These are phyloP conservation scores for Lenzites betulinus DNA, from an alignment of 768 basidiomycete species.

Conservation along the genomic window DNA sequence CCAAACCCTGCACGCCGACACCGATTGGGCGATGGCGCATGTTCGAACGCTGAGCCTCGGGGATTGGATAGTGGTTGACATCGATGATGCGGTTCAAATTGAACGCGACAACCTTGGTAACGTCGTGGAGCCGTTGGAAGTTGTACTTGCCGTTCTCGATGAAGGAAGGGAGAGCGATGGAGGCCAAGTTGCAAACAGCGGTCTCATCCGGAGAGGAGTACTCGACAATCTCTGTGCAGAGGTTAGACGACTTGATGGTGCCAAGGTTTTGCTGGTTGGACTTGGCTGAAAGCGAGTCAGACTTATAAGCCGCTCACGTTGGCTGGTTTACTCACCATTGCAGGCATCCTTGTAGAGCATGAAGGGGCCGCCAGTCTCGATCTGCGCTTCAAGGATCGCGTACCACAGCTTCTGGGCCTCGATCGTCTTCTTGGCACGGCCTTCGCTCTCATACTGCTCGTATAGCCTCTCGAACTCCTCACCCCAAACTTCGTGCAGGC, in stretches of 20 bases:
- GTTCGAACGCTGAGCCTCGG: conserved; percentile 90
- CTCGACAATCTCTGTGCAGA: conserved; percentile 99
- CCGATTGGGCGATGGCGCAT: conserved; percentile 98
- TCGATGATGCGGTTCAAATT: conserved; percentile 97
- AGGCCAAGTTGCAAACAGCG: conserved; percentile 98
- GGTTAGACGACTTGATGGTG: conserved; percentile 98
- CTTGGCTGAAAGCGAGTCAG: conserved; percentile 59
- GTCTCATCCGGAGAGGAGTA: conserved; percentile 97
- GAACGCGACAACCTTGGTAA: conserved; percentile 87
- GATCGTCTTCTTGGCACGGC: conserved; percentile 79
- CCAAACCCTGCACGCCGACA: conserved; percentile 95
- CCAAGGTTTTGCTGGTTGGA: conserved; percentile 99
- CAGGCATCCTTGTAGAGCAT: conserved; percentile 98
- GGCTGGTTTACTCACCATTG: conserved; percentile 60
- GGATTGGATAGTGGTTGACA: conserved; percentile 92
- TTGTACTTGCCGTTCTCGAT: conserved; percentile 82
- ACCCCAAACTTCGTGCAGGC: conserved; percentile 84
- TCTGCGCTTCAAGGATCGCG: conserved; percentile 93
- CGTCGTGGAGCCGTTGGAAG: conserved; percentile 94
- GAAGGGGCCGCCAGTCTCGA: conserved; percentile 98
- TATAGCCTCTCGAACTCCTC: conserved; percentile 88
- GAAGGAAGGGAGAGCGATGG: conserved; percentile 92
- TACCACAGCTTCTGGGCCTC: conserved; percentile 99
- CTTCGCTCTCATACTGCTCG: conserved; percentile 87
- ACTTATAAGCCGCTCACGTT: neutral